Evolutionary conservation across 2,329 filamentous ascomycete species (phyloP).

Genomic region (Cladosporium phlei): DNA sequence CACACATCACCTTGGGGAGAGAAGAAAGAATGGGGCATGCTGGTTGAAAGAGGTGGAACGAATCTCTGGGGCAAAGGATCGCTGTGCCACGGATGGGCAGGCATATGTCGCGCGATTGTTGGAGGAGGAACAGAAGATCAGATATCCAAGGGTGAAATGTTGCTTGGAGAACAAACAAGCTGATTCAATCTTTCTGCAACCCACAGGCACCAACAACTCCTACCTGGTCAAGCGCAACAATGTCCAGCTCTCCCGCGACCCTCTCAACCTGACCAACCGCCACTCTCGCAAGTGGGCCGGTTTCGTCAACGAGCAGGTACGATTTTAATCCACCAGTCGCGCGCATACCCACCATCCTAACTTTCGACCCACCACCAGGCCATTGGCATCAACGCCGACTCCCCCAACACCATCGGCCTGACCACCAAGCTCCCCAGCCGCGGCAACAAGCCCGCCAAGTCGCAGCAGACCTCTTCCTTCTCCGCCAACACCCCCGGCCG

Average conservation of each 20-base stretch:
- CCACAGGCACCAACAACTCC: conserved; percentile 75
- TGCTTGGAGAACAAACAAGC: background rate
- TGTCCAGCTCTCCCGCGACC: conserved; percentile 87
- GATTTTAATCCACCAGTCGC: background rate
- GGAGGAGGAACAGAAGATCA: background rate
- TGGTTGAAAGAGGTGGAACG: conserved; percentile 1
- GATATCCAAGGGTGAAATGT: background rate
- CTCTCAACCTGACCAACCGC: conserved; percentile 87
- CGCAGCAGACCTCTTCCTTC: conserved; percentile 63
- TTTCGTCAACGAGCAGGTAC: conserved; percentile 90
- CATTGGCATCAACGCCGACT: conserved; percentile 69
- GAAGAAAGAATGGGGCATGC: background rate
- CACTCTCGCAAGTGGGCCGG: conserved; percentile 92
- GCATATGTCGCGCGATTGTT: background rate
- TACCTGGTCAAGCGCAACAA: conserved; percentile 86
- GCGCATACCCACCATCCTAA: conserved; percentile 10
- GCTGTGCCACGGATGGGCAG: background rate
- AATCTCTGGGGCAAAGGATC: background rate
- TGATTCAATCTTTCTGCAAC: conserved; percentile 4
- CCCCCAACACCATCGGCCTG: conserved; percentile 72
- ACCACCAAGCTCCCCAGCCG: conserved; percentile 77
- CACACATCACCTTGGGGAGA: background rate
- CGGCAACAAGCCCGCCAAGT: conserved; percentile 67
- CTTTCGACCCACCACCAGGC: conserved; percentile 51
- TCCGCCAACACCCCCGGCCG: conserved; percentile 67